Evolutionary conservation across 179 eudicot genomes (phyloP).

Genomic region (Vitellaria paradoxa): DNA sequence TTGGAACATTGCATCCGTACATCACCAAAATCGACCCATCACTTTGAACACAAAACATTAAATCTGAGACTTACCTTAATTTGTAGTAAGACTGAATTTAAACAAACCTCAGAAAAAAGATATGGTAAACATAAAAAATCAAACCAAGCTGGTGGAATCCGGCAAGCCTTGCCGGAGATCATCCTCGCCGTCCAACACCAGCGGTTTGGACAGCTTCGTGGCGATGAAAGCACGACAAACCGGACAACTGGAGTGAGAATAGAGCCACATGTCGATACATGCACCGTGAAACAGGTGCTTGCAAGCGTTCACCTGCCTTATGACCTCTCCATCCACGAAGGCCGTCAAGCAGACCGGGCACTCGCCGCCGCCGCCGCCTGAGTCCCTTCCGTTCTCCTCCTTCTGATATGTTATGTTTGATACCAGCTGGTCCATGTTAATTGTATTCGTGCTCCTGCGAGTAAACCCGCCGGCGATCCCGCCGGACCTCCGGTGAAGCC

Average conservation of each 20-base stretch:
- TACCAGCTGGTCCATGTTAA: neutral
- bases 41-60: no score
- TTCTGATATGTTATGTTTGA: neutral
- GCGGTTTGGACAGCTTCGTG: conserved; percentile 16
- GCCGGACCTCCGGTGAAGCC: neutral
- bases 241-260: conserved; percentile 51
- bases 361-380: neutral
- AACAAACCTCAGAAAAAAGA: no score
- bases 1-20: no score
- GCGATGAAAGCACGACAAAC: conserved; percentile 51
- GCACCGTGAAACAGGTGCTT: conserved; percentile 54
- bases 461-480: neutral
- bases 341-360: conserved; percentile 44
- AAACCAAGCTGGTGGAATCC: conserved; percentile 2
- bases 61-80: no score
- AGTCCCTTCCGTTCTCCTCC: neutral
- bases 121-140: neutral
- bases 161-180: conserved; percentile 14
- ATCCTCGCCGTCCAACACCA: neutral
- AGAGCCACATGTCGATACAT: conserved; percentile 64
- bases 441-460: neutral
- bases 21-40: no score
- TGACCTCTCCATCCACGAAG: conserved; percentile 42
- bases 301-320: conserved; percentile 41
- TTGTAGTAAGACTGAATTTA: no score